These are phyloP conservation scores for Leccinum variicolor DNA, from an alignment of 768 basidiomycete species.

Conservation along the genomic window DNA sequence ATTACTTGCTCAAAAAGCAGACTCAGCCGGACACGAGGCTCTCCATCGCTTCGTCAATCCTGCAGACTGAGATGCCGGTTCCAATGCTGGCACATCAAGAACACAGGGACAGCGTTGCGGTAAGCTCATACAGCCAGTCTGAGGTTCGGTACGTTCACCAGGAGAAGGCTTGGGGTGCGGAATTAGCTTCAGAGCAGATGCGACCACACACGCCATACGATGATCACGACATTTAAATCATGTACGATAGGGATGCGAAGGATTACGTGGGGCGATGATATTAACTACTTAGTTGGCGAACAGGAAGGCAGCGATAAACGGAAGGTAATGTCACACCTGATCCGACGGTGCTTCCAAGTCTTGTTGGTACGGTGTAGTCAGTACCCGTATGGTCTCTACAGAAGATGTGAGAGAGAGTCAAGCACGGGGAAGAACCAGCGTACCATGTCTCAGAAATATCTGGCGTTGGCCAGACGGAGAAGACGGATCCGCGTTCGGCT, in stretches of 20 bases:
- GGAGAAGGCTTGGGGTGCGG: constrained; percentile 33
- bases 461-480: constrained; percentile 75
- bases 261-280: not conserved
- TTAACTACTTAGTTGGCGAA: constrained; percentile 2
- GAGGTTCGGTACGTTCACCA: constrained; percentile 27
- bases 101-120: constrained; percentile 28
- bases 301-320: not conserved
- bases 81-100: constrained; percentile 29
- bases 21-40: constrained; percentile 18
- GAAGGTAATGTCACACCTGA: constrained; percentile 12
- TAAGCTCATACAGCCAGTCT: constrained; percentile 25
- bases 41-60: constrained; percentile 23
- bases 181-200: constrained; percentile 34
- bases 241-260: constrained; percentile 15
- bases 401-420: constrained; percentile 4
- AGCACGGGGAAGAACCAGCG: constrained; percentile 9
- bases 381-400: constrained; percentile 53
- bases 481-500: constrained; percentile 58
- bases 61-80: constrained; percentile 29
- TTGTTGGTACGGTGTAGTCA: constrained; percentile 33
- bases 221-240: constrained; percentile 32
- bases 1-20: constrained; percentile 63
- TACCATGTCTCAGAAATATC: constrained; percentile 80
- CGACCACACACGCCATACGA: constrained; percentile 41
- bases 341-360: constrained; percentile 19